A percentile compares a stretch with the other conserved stretches of the same genome.
Conservation (phyloP, 2,329 filamentous ascomycete species). For the Paraconiothyrium sp. region DNA sequence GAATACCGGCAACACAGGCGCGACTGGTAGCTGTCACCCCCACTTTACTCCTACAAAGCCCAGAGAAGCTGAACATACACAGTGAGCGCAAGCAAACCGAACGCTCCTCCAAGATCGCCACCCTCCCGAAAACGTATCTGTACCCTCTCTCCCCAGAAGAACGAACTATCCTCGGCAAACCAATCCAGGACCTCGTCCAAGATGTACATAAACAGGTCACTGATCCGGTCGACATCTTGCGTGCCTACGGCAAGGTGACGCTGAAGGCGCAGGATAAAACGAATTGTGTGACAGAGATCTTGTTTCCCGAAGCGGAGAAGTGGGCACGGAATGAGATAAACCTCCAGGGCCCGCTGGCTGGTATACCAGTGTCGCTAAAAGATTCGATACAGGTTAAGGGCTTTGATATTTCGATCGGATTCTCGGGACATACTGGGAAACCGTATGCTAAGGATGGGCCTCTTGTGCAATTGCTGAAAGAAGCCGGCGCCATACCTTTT, state of each 20-base stretch:
- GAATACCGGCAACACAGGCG: constrained; percentile 76
- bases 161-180: constrained; percentile 71
- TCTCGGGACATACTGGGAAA: constrained; percentile 76
- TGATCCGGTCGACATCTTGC: constrained; percentile 77
- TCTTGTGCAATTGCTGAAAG: constrained; percentile 80
- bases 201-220: constrained; percentile 76
- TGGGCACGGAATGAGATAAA: constrained; percentile 74
- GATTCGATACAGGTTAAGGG: constrained; percentile 79
- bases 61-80: constrained; percentile 27
- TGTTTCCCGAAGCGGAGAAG: constrained; percentile 78
- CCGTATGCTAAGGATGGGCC: constrained; percentile 73
- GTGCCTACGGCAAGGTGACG: constrained; percentile 86
- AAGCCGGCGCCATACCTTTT: constrained; percentile 88
- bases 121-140: constrained; percentile 72
- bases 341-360: constrained; percentile 81
- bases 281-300: constrained; percentile 88
- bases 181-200: constrained; percentile 80
- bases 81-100: constrained; percentile 84
- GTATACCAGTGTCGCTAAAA: constrained; percentile 87
- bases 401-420: constrained; percentile 84
- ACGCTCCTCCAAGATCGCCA: constrained; percentile 73
- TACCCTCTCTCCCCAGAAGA: constrained; percentile 72
- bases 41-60: constrained; percentile 20
- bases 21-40: constrained; percentile 68
- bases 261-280: constrained; percentile 84